phyloP scores from a whole-genome alignment of 768 basidiomycete genomes.

The Dentipellis sp. region DNA sequence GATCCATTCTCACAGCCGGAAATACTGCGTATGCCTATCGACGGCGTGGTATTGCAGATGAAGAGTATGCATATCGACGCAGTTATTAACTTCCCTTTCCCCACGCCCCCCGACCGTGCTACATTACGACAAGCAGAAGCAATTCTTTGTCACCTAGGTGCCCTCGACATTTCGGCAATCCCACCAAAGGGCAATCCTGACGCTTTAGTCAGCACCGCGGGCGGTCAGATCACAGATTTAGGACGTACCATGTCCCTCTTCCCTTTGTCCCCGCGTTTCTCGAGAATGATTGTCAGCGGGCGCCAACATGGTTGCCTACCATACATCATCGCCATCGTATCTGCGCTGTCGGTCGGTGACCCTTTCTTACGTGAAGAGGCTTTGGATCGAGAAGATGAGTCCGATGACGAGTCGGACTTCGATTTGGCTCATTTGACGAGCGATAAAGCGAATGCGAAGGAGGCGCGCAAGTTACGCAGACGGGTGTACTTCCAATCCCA shows the following conservation, averaged over 20 bases:
- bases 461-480: slow-evolving; percentile 48
- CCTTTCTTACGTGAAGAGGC: slow-evolving; percentile 86
- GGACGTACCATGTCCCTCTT: slow-evolving; percentile 92
- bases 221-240: slow-evolving; percentile 74
- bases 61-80: slow-evolving; percentile 98
- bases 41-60: slow-evolving; percentile 96
- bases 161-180: slow-evolving; percentile 38
- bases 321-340: slow-evolving; percentile 86
- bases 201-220: slow-evolving; percentile 20
- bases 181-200: slow-evolving; percentile 1
- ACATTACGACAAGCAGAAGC: slow-evolving; percentile 76
- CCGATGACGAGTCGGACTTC: slow-evolving; percentile 27
- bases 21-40: slow-evolving; percentile 91
- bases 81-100: slow-evolving; percentile 96
- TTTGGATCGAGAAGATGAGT: slow-evolving; percentile 35
- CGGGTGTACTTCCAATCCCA: slow-evolving; percentile 80
- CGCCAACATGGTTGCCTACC: slow-evolving; percentile 86
- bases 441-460: slow-evolving; percentile 42
- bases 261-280: slow-evolving; percentile 88
- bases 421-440: slow-evolving; percentile 37
- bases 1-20: slow-evolving; percentile 83
- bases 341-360: slow-evolving; percentile 88
- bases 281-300: slow-evolving; percentile 88
- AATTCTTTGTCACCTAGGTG: slow-evolving; percentile 73
- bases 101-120: slow-evolving; percentile 81